phyloP scores from a whole-genome alignment of 164 flowering plant genomes.

The Liriodendron chinense region DNA sequence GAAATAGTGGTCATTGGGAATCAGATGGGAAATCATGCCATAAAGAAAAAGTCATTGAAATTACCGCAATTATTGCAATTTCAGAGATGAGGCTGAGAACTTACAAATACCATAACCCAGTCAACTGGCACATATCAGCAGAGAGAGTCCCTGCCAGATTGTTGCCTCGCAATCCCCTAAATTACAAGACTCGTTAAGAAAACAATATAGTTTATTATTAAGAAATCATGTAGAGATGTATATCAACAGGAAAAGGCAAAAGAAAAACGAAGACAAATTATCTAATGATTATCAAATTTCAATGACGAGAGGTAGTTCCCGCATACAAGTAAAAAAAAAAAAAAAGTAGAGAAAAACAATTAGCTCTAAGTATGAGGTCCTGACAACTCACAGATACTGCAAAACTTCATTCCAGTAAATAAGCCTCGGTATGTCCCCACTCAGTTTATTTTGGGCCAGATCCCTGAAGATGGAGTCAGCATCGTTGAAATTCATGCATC shows the following conservation, averaged over 20 bases:
- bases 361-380: neutral
- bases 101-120: conserved; percentile 98
- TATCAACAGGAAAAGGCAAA: too few species aligned
- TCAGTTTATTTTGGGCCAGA: conserved; percentile 81
- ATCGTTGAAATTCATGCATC: neutral
- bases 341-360: too few species aligned
- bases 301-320: neutral
- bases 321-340: too few species aligned
- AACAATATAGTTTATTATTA: too few species aligned
- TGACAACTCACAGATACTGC: conserved; percentile 31
- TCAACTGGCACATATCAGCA: conserved; percentile 90
- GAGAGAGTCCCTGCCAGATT: conserved; percentile 78
- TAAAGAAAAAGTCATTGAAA: neutral
- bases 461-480: conserved; percentile 44
- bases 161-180: conserved; percentile 87
- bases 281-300: too few species aligned
- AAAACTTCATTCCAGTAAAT: conserved; percentile 96
- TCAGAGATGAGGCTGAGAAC: conserved; percentile 23
- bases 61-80: neutral
- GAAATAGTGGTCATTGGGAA: conserved; percentile 12
- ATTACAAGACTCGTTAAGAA: neutral
- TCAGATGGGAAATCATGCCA: neutral
- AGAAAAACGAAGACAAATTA: too few species aligned
- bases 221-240: too few species aligned
- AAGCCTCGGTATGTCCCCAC: conserved; percentile 93